Conservation (phyloP, 306 rosid genomes). For the Aeschynomene evenia region DNA sequence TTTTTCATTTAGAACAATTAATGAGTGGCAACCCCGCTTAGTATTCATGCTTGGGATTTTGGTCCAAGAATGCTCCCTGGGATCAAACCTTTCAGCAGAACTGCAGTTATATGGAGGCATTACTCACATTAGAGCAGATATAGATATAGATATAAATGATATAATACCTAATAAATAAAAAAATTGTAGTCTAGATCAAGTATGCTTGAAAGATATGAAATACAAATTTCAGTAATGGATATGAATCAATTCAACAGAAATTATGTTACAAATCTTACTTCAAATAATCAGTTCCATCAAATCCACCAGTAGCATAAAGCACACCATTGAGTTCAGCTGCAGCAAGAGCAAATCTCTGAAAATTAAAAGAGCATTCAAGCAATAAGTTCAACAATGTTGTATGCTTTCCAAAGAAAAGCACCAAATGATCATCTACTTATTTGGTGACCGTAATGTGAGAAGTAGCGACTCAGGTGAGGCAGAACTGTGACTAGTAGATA, state of each 20-base stretch:
- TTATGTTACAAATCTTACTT: conserved; percentile 48
- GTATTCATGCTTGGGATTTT: conserved; percentile 50
- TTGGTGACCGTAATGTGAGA: neutral
- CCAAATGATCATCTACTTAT: conserved; percentile 1
- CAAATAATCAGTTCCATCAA: conserved; percentile 67
- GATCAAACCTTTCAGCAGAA: conserved; percentile 81
- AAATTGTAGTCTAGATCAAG: neutral
- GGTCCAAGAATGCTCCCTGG: conserved; percentile 79
- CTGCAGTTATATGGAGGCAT: conserved; percentile 43
- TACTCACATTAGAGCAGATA: conserved; percentile 17
- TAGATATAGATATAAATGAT: too few species aligned
- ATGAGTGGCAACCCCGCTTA: conserved; percentile 47
- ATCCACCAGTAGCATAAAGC: conserved; percentile 87
- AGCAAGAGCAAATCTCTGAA: conserved; percentile 77
- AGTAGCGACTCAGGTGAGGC: neutral
- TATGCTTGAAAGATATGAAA: neutral
- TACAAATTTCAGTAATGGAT: too few species aligned
- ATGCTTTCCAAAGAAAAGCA: conserved; percentile 8
- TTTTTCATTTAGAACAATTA: conserved; percentile 60
- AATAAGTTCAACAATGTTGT: conserved; percentile 6
- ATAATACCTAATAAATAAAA: neutral
- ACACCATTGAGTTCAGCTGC: conserved; percentile 73
- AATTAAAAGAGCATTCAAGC: conserved; percentile 28
- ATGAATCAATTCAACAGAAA: conserved; percentile 15
- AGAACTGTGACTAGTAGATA: neutral